These are phyloP conservation scores for Sequoia sempervirens DNA, from an alignment of 75 land plant genomes.

Conservation along the genomic window DNA sequence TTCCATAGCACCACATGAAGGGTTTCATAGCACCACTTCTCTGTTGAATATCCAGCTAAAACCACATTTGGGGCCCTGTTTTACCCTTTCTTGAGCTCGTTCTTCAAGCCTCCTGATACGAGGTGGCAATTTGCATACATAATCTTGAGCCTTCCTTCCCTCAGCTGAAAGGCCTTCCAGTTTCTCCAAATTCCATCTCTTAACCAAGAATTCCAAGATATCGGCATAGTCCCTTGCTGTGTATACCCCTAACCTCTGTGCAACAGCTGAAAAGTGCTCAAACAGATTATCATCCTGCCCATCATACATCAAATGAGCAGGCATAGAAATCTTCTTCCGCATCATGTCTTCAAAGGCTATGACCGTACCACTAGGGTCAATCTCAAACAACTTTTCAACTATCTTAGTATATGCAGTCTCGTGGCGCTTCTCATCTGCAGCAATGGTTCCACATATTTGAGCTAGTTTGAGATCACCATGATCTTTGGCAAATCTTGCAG, in stretches of 20 bases:
- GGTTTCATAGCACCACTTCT: background rate
- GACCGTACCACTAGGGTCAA: constrained; percentile 40
- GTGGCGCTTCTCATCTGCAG: too few species aligned
- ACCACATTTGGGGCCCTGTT: constrained; percentile 15
- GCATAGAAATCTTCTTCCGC: constrained; percentile 14
- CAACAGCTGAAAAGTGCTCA: too few species aligned
- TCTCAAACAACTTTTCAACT: constrained; percentile 18
- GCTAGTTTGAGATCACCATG: background rate
- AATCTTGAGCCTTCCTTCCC: constrained; percentile 1
- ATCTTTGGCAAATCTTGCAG: constrained; percentile 48
- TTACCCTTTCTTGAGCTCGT: constrained; percentile 15
- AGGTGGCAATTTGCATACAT: constrained; percentile 36
- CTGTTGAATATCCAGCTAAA: constrained; percentile 26
- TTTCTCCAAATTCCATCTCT: too few species aligned
- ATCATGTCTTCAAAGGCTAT: constrained; percentile 41
- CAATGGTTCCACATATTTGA: too few species aligned
- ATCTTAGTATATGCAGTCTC: too few species aligned
- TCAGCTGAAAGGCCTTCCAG: too few species aligned
- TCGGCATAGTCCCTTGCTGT: too few species aligned
- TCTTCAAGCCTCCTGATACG: constrained; percentile 41
- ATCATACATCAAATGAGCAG: too few species aligned
- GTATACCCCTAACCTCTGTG: too few species aligned
- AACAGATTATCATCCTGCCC: too few species aligned
- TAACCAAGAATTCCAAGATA: too few species aligned
- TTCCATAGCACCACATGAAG: background rate